Conservation (phyloP, 139 green algal species). For the Ettlia oleoabundans region DNA sequence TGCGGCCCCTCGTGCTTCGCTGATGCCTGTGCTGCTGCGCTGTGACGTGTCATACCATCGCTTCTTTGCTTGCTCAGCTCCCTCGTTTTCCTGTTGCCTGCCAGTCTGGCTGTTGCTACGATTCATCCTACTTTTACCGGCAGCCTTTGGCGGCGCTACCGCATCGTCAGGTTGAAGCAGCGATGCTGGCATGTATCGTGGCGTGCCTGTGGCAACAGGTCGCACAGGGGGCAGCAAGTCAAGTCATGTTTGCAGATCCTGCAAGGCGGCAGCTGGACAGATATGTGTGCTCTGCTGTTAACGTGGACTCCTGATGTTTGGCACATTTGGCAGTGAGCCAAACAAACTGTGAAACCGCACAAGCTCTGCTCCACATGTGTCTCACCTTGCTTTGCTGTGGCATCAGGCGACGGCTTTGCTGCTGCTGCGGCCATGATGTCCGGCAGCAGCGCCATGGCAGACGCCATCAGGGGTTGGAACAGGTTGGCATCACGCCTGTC, state of each 20-base stretch:
- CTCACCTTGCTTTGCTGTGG: background rate
- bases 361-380: background rate
- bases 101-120: background rate
- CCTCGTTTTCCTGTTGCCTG: background rate
- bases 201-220: background rate
- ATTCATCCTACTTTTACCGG: too few species aligned
- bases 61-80: background rate
- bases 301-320: background rate
- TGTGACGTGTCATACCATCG: background rate
- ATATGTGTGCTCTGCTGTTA: too few species aligned
- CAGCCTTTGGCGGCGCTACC: background rate
- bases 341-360: background rate
- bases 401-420: background rate
- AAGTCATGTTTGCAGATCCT: too few species aligned
- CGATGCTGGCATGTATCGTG: constrained; percentile 1
- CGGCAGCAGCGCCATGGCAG: constrained; percentile 6
- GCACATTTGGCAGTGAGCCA: background rate
- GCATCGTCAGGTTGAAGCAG: background rate
- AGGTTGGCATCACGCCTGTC: background rate
- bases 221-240: too few species aligned
- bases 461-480: background rate
- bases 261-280: too few species aligned
- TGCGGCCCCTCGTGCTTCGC: background rate
- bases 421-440: constrained; percentile 18
- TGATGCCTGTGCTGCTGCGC: background rate